Base-by-base conservation (phyloP, 2,329 filamentous ascomycete species). In the Curvularia sp. region DNA sequence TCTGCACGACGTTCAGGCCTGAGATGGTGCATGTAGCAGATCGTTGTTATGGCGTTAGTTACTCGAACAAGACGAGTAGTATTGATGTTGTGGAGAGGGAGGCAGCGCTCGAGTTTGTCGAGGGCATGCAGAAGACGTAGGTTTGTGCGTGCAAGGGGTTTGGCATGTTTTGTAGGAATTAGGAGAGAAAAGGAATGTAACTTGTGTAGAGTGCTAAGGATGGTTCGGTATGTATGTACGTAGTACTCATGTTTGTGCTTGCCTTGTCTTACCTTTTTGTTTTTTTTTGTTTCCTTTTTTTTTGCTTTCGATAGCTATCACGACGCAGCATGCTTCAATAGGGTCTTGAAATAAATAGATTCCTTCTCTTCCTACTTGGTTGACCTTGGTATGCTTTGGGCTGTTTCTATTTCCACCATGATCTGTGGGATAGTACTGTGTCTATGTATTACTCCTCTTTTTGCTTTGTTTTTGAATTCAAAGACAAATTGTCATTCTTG, bases 1-100 rank as follows among this genome's bases (percentile, higher is more conserved):
- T 99, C 78, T 98, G 95, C 84, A 99, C 95, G 4, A 99, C 95
- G 2, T 99, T 99, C 86, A 85, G 95, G 57, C 95, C 95, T 1
- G 95, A 99, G 80, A 97, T 99, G 84, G 86, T 99, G 63, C 87
- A 90, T 61, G 92, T 98, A 20, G 95, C 95, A 3, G 93, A 98
- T 81, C 96, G 97, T 81, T 97, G 94, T 79, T 99, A 99, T 77
- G 95, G 95, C 61, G 95, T 99, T 51, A 92, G 91, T 51, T 98
- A 94, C 79, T 68, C 84, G 65, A 94, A 93, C 78, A 98, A 98
- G 85, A 96, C 93, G 65, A 96, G 92, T 80, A 91, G 88, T 39
- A 96, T 99, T 71, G 92, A 95, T 79, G 94, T 94, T 52, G 93
- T 97, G 49, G 89, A 87, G 62, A 87, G 88, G 55, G 92, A 97